Percentiles rank a stretch among this genome's conserved stretches.
phyloP scores from a whole-genome alignment of 345 rosid species.

The Alliaria petiolata region DNA sequence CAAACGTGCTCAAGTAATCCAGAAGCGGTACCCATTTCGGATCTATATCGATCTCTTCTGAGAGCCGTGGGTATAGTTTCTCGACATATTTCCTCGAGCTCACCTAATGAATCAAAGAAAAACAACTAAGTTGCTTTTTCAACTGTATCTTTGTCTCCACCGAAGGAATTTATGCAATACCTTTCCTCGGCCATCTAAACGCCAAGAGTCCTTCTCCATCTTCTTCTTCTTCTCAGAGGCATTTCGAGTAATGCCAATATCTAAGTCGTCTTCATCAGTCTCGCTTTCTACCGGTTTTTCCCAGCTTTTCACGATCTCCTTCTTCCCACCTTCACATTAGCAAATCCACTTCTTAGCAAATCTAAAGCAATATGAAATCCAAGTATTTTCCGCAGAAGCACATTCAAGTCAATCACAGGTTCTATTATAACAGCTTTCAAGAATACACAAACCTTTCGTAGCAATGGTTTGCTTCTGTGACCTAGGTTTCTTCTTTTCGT shows the following conservation, averaged over 20 bases:
- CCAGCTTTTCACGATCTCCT: slow-evolving; percentile 27
- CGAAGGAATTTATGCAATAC: slow-evolving; percentile 27
- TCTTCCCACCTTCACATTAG: slow-evolving; percentile 43
- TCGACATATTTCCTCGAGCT: slow-evolving; percentile 32
- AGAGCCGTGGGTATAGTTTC: slow-evolving; percentile 50
- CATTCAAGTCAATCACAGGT: not conserved
- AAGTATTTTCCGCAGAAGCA: not conserved
- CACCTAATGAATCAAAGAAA: slow-evolving; percentile 37
- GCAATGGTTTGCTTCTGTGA: slow-evolving; percentile 35
- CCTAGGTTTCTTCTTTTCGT: slow-evolving; percentile 45
- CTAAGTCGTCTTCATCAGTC: slow-evolving; percentile 26
- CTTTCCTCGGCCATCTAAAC: slow-evolving; percentile 41
- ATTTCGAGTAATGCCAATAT: slow-evolving; percentile 28
- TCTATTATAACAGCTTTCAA: not conserved
- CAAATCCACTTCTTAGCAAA: slow-evolving; percentile 17
- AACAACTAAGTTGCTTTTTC: slow-evolving; percentile 7
- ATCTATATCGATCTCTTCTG: slow-evolving; percentile 72
- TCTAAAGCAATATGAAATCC: not conserved
- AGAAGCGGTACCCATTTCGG: slow-evolving; percentile 83
- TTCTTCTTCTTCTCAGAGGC: slow-evolving; percentile 32
- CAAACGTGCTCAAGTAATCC: slow-evolving; percentile 74
- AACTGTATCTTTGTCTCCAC: not conserved
- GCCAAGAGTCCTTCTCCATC: slow-evolving; percentile 37
- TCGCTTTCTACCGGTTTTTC: slow-evolving; percentile 27
- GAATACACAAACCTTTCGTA: slow-evolving; percentile 42